phyloP scores from a whole-genome alignment of 768 basidiomycete genomes.

The Naganishia vishniacii region DNA sequence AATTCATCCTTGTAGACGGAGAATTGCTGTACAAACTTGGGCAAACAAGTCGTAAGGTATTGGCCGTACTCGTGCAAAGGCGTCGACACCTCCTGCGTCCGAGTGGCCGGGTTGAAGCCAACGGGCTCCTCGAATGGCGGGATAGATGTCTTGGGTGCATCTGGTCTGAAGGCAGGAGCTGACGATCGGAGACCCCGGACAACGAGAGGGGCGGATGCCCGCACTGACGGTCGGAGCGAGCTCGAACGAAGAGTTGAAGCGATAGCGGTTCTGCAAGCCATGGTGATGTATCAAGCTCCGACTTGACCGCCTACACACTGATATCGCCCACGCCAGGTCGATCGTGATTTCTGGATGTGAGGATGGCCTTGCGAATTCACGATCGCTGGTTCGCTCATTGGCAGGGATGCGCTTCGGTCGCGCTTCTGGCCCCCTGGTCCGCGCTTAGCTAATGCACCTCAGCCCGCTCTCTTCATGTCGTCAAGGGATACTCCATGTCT shows the following conservation, averaged over 20 bases:
- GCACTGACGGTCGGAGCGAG: constrained; percentile 10
- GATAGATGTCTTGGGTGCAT: constrained; percentile 35
- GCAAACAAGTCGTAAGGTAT: constrained; percentile 84
- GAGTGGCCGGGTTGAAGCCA: constrained; percentile 75
- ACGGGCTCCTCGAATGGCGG: constrained; percentile 83
- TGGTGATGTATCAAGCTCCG: neutral
- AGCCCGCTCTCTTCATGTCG: neutral
- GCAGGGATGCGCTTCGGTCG: constrained; percentile 61
- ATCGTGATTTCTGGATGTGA: neutral
- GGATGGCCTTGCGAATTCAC: constrained; percentile 11
- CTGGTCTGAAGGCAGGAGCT: constrained; percentile 13
- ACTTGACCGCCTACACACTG: no score
- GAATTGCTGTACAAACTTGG: constrained; percentile 97
- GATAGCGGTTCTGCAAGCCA: constrained; percentile 12
- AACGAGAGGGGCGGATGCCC: neutral
- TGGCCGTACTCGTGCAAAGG: constrained; percentile 85
- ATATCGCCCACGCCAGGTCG: neutral
- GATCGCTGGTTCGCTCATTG: constrained; percentile 51
- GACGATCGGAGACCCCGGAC: constrained; percentile 1
- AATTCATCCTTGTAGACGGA: constrained; percentile 94
- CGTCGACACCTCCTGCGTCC: constrained; percentile 67
- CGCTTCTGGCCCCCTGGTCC: neutral
- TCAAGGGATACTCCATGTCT: neutral
- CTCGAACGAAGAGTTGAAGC: constrained; percentile 10
- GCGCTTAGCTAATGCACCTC: constrained; percentile 4